Base-by-base conservation (phyloP, 768 basidiomycete species). In the Boletus coccyginus region DNA sequence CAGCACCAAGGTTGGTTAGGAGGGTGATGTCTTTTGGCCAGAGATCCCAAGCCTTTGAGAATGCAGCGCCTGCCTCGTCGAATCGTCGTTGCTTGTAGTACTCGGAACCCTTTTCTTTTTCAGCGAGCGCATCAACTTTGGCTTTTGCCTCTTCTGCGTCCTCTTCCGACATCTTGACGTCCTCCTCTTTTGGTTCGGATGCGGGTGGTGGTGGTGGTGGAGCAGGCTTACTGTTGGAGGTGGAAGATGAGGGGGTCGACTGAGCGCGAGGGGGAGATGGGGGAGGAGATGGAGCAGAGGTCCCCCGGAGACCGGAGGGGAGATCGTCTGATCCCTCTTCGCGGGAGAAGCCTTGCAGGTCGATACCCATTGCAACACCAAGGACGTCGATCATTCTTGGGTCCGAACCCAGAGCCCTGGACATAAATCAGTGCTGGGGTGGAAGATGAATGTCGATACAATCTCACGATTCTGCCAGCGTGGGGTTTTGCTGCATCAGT, bases 21-120 rank as follows among this genome's bases (percentile, higher is more conserved):
- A 87, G 98, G 12, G 93, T 90, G 58, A 98, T 79, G 70, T 99
- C 94, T 75, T 96, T 90, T 29, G 94, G 92, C 83, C 87, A 95
- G 17, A 82, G 66, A 58, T 96, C 92, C 94, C 95, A 98, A 6
- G 97, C 97, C 66, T 88, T 85, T 62, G 83, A 74, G 77, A 92
- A 99, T 60, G 82, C 78, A 55, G 78, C 77, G 46, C 83, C 82
- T 19, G 97, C 96, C 56, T 83, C 81, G 29, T 80, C 84, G 62
- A 98, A 92, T 44, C 88, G 79, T 57, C 90, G 83, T 65, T 87
- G 84, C 80, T 94, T 95, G 80, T 98, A 98, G 7, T 87, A 84
- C 41, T 83, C 86, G 54, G 79, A 76, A 50, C 94, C 95, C 45
- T 82, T 79, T 61, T 84, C 81, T 78, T 98, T 98, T 58, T 86